phyloP scores from a whole-genome alignment of 176 grass and related monocot species.

The Oropetium thomaeum region DNA sequence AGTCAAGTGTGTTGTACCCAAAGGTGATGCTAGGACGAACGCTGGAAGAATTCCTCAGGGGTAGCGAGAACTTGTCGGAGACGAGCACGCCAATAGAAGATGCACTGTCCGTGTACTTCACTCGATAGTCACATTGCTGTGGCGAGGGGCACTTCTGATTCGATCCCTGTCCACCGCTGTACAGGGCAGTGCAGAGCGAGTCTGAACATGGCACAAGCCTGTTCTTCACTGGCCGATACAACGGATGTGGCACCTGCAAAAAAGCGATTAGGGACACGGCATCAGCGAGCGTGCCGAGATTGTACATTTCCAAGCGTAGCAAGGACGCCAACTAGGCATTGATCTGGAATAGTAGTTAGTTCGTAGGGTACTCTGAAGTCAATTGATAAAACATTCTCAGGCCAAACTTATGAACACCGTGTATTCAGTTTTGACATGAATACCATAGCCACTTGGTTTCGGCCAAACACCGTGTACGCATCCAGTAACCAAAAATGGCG shows the following conservation, averaged over 20 bases:
- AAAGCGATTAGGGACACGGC: not conserved
- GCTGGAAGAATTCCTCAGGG: constrained; percentile 56
- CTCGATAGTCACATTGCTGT: constrained; percentile 70
- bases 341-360: not conserved
- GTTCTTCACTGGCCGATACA: constrained; percentile 53
- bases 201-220: constrained; percentile 58
- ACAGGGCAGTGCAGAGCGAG: constrained; percentile 57
- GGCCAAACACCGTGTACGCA: not conserved
- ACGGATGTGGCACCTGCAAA: constrained; percentile 72
- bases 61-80: constrained; percentile 46
- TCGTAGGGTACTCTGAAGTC: not conserved
- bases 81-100: constrained; percentile 79
- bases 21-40: constrained; percentile 58
- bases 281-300: constrained; percentile 12
- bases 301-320: not conserved
- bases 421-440: not conserved
- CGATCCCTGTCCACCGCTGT: not conserved
- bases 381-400: not conserved
- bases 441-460: not conserved
- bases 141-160: constrained; percentile 46
- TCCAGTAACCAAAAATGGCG: not conserved
- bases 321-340: not conserved
- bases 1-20: constrained; percentile 39
- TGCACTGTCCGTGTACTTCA: constrained; percentile 69
- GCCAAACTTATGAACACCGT: not conserved